A percentile compares a stretch with the other conserved stretches of the same genome.
Conservation (phyloP, 805 yeast genomes). For the Candida michaelii region DNA sequence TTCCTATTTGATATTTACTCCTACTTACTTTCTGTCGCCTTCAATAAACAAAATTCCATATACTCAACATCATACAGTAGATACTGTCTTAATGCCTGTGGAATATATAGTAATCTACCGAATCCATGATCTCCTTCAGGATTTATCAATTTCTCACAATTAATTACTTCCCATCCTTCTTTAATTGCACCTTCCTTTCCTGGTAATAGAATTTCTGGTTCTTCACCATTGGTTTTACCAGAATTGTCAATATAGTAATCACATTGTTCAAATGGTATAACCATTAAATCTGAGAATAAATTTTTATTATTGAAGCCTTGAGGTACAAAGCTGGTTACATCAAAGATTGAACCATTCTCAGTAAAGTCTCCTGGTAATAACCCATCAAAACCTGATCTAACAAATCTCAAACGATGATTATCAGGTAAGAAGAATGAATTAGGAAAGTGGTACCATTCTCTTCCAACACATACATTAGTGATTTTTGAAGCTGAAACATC, state of each 20-base stretch:
- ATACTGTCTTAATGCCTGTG: slow-evolving; percentile 26
- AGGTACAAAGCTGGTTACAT: slow-evolving; percentile 53
- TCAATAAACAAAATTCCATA: slow-evolving; percentile 50
- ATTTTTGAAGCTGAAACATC: neutral
- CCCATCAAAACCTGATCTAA: slow-evolving; percentile 80
- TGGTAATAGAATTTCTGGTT: slow-evolving; percentile 23
- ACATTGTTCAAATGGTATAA: slow-evolving; percentile 53
- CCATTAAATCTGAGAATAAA: slow-evolving; percentile 57
- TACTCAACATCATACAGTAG: slow-evolving; percentile 40
- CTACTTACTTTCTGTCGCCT: neutral
- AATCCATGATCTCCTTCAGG: slow-evolving; percentile 56
- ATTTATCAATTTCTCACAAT: slow-evolving; percentile 53
- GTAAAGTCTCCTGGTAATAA: slow-evolving; percentile 83
- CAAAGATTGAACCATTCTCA: slow-evolving; percentile 34
- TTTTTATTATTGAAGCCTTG: slow-evolving; percentile 74
- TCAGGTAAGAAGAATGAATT: slow-evolving; percentile 78
- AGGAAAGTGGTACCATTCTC: slow-evolving; percentile 95
- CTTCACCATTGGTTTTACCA: slow-evolving; percentile 37
- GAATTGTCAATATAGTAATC: slow-evolving; percentile 67
- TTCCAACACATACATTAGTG: slow-evolving; percentile 76
- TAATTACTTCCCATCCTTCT: slow-evolving; percentile 47
- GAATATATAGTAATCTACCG: slow-evolving; percentile 55
- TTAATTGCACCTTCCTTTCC: neutral
- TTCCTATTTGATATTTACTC: no score
- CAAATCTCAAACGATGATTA: slow-evolving; percentile 62